Base-by-base conservation (phyloP, 2,329 filamentous ascomycete species). In the Aspergillus ochraceoroseus region DNA sequence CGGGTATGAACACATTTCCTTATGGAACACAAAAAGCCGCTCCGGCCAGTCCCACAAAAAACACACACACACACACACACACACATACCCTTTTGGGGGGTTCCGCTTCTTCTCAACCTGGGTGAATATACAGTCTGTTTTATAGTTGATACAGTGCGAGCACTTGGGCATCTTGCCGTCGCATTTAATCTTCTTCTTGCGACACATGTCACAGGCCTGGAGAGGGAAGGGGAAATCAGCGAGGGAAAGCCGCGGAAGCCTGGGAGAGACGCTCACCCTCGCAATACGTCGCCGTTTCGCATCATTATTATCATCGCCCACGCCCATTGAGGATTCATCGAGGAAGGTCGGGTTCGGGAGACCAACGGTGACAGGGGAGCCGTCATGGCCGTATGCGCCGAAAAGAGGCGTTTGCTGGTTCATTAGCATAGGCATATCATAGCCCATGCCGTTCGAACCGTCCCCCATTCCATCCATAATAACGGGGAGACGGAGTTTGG, bases 101-200 rank as follows among this genome's bases (percentile, higher is more conserved):
- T 85, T 92, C 44, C 92, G 79, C 75, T 98, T 98, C 80, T 98
- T 98, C 71, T 98, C 92, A 25, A 96, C 89, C 63, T 95, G 88
- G 0, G 92, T 96, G 62, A 96, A 96, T 54, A 95, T 79, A 65
- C 90, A 98, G 56, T 95, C 88, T 4, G 89, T 95, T 74, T 95
- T 95, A 73, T 95, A 95, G 65, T 95, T 96, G 64, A 85, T 84
- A 65, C 90, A 98, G 67, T 96, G 92, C 5, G 87, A 89, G 67
- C 92, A 98, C 46, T 88, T 82, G 25, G 92, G 90, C 68, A 94
- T 80, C 70, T 94, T 95, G 53, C 92, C 90, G 62, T 96, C 92
- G 67, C 90, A 96, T 70, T 96, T 96, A 68, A 96, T 95, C 68
- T 87, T 75, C 68, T 83, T 83, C 70, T 94, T 95, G 56, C 89